A percentile compares a stretch with the other conserved stretches of the same genome.
Evolutionary conservation across 768 basidiomycete species (phyloP).

Genomic region (Pholiota molesta): DNA sequence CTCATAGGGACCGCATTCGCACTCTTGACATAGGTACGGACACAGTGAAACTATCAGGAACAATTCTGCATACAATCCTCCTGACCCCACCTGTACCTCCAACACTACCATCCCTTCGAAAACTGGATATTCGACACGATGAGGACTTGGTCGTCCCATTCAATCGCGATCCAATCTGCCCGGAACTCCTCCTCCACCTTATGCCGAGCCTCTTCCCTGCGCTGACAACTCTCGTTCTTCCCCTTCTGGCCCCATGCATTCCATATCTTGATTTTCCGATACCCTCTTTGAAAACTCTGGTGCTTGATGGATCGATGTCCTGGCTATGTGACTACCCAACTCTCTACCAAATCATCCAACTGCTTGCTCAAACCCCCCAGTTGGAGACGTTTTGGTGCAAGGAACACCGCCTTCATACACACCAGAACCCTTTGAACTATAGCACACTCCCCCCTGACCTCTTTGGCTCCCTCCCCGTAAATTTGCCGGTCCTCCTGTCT

Average conservation of each 20-base stretch:
- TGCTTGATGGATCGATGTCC: slow-evolving; percentile 1
- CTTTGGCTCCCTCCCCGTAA: background rate
- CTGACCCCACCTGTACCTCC: no score
- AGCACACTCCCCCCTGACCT: background rate
- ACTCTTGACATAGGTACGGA: background rate
- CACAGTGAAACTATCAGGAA: background rate
- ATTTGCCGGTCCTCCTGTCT: background rate
- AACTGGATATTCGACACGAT: background rate
- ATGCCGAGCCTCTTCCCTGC: background rate
- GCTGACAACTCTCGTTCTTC: slow-evolving; percentile 1
- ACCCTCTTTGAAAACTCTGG: background rate
- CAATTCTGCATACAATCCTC: background rate
- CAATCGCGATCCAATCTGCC: background rate
- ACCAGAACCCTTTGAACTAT: background rate
- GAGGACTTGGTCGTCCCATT: background rate
- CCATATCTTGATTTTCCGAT: background rate
- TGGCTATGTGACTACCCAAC: background rate
- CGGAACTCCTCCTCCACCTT: background rate
- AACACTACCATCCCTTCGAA: background rate
- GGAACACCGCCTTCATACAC: background rate
- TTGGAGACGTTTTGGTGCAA: background rate
- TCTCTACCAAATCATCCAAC: background rate
- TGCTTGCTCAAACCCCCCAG: background rate
- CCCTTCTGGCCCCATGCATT: background rate
- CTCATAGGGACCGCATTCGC: background rate